These are phyloP conservation scores for Xylaria flabelliformis DNA, from an alignment of 495 filamentous ascomycete genomes.

Conservation along the genomic window DNA sequence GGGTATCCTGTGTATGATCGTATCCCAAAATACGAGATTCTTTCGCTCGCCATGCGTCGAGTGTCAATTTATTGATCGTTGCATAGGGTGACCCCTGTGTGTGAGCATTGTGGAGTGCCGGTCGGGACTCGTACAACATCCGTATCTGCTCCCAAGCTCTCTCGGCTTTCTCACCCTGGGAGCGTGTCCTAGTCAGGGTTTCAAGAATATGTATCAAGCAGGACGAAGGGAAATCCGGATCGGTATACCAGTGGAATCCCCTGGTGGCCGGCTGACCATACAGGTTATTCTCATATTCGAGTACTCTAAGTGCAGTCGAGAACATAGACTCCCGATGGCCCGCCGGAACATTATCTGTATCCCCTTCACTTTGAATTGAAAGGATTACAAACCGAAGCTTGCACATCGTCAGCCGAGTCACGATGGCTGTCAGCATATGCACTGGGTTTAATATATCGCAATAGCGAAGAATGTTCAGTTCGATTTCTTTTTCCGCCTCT, in stretches of 20 bases:
- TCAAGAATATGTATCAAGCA: neutral
- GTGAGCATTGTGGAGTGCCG: neutral
- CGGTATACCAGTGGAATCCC: constrained; percentile 1
- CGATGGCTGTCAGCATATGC: neutral
- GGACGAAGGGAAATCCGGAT: neutral
- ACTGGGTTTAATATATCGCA: constrained; percentile 9
- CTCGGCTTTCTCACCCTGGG: neutral
- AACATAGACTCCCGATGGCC: neutral
- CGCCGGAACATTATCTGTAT: neutral
- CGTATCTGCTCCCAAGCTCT: neutral
- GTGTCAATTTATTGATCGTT: neutral
- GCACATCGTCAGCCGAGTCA: neutral
- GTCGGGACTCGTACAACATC: neutral
- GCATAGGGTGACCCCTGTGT: neutral
- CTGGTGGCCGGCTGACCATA: neutral
- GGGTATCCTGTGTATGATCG: neutral
- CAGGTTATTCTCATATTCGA: neutral
- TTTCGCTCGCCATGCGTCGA: neutral
- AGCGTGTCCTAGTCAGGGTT: neutral
- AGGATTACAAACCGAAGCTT: constrained; percentile 2
- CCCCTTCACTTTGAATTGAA: neutral
- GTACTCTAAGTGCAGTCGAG: neutral
- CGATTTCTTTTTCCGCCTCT: neutral
- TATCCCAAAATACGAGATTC: neutral
- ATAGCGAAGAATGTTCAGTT: neutral